Conservation (phyloP, 78 protist genomes). For the Dictyostelium brefeldianum region DNA sequence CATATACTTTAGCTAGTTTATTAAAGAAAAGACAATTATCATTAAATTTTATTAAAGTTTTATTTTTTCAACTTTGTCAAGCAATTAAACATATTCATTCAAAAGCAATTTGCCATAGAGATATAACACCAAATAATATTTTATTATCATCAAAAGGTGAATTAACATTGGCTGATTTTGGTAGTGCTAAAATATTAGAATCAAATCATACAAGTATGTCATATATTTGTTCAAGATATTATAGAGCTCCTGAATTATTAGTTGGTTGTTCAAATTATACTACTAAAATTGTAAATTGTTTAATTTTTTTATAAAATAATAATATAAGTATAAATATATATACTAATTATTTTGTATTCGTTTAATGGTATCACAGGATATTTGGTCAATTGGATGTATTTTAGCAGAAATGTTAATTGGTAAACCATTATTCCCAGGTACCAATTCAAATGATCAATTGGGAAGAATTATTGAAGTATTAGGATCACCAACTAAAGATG, state of each 20-base stretch:
- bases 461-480: conserved; percentile 98
- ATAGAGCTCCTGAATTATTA: conserved; percentile 99
- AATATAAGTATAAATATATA: too few species aligned
- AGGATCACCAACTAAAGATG: conserved; percentile 95
- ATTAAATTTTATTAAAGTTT: conserved; percentile 74
- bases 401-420: conserved; percentile 97
- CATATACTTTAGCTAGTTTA: conserved; percentile 71
- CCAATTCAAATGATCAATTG: conserved; percentile 96
- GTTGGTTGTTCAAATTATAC: conserved; percentile 99
- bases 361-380: conserved; percentile 84
- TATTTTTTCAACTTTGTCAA: conserved; percentile 96
- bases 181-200: conserved; percentile 97
- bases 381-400: conserved; percentile 97
- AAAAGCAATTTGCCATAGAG: conserved; percentile 92
- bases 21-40: conserved; percentile 59
- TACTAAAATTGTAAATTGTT: conserved; percentile 71
- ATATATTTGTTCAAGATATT: conserved; percentile 99
- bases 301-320: neutral
- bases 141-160: conserved; percentile 93
- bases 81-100: conserved; percentile 95
- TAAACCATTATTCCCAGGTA: conserved; percentile 97
- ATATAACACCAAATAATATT: conserved; percentile 95
- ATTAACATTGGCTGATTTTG: conserved; percentile 99
- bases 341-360: neutral
- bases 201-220: conserved; percentile 94